These are phyloP conservation scores for Kluyveromyces nonfermentans DNA, from an alignment of 805 yeast genomes.

Conservation along the genomic window DNA sequence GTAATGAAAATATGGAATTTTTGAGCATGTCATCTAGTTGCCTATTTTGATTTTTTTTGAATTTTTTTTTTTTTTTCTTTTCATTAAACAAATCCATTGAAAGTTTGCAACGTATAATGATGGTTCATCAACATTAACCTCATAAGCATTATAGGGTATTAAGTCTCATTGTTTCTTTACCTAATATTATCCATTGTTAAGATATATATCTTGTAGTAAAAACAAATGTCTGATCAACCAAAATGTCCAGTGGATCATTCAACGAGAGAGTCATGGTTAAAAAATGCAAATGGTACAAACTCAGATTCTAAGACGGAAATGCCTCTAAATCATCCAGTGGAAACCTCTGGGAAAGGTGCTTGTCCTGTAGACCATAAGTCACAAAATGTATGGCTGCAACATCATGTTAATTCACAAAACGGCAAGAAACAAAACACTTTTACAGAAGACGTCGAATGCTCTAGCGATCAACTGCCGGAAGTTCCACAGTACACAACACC, in stretches of 20 bases:
- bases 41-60: background rate
- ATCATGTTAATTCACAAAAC: slow-evolving; percentile 13
- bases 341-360: background rate
- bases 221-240: slow-evolving; percentile 14
- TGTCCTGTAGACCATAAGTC: slow-evolving; percentile 67
- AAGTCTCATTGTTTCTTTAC: too few relatives aligned
- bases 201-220: background rate
- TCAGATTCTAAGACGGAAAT: slow-evolving; percentile 3
- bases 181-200: too few relatives aligned
- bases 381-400: slow-evolving; percentile 46
- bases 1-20: background rate
- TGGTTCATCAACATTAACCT: too few relatives aligned
- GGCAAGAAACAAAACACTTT: slow-evolving; percentile 14
- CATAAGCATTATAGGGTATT: too few relatives aligned
- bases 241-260: slow-evolving; percentile 63
- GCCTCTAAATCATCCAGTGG: slow-evolving; percentile 1
- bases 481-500: slow-evolving; percentile 28
- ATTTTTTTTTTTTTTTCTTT: too few relatives aligned
- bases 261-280: slow-evolving; percentile 52
- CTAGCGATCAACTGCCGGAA: slow-evolving; percentile 36
- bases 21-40: background rate
- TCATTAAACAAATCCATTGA: background rate
- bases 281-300: slow-evolving; percentile 20
- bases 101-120: too few relatives aligned
- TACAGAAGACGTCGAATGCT: slow-evolving; percentile 31